phyloP scores from a whole-genome alignment of 2,329 filamentous ascomycete species.

The Fusarium ramigenum region DNA sequence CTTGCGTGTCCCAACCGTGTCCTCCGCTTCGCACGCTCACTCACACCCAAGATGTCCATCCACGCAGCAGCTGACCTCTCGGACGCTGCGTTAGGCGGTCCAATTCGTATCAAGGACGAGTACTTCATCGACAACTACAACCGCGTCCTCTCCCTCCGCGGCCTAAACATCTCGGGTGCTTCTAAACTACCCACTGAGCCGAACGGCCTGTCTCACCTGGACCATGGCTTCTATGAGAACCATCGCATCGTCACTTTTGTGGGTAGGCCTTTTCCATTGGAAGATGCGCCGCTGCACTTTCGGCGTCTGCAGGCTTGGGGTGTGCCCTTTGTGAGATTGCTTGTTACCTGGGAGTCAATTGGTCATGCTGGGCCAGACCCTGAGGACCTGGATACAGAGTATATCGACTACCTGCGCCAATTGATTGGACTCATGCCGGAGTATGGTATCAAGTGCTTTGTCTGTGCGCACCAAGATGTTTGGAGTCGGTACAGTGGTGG shows the following conservation, averaged over 20 bases:
- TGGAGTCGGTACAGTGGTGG: constrained; percentile 56
- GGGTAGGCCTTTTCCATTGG: constrained; percentile 51
- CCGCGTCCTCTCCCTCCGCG: constrained; percentile 52
- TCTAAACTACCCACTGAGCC: constrained; percentile 52
- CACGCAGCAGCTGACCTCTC: constrained; percentile 49
- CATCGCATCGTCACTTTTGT: constrained; percentile 52
- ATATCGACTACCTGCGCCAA: constrained; percentile 50
- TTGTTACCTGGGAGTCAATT: constrained; percentile 56
- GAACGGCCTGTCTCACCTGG: constrained; percentile 51
- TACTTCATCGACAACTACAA: constrained; percentile 49
- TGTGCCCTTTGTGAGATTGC: constrained; percentile 50
- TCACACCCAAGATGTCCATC: constrained; percentile 24
- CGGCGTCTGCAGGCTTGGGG: constrained; percentile 51
- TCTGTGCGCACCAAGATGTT: constrained; percentile 56
- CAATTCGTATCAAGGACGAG: constrained; percentile 43
- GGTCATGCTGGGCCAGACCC: constrained; percentile 48
- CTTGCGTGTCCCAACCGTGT: constrained; percentile 30
- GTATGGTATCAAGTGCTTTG: constrained; percentile 53
- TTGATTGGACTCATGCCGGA: constrained; percentile 50
- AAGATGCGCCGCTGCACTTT: constrained; percentile 53
- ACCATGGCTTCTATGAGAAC: constrained; percentile 52
- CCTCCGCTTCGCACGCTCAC: constrained; percentile 17
- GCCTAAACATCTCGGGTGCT: constrained; percentile 53
- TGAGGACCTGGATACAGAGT: constrained; percentile 49
- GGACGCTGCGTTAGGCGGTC: constrained; percentile 47